Evolutionary conservation across 306 rosid genomes (phyloP), one percentile per base, ranked within the genome.

Genomic region (Herpetospermum pedunculosum): DNA sequence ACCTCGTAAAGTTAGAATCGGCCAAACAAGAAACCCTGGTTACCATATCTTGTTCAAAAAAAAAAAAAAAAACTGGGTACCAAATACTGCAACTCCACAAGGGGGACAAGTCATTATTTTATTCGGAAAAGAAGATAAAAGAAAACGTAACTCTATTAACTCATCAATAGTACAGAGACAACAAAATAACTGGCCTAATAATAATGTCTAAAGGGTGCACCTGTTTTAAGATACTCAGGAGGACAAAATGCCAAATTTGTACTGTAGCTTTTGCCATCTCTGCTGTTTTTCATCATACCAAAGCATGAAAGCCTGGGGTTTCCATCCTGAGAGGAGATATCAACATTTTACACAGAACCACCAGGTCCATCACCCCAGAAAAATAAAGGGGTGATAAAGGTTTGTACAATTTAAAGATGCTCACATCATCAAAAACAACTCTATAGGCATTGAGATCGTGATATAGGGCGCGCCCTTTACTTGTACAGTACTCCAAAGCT

Each of bases 361-460:
- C 21, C 34, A 11, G 34, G n/a, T 19, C 21, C 12, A 1, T 38
- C 32, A 28, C 38, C 50, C 37, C 29, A 52, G 38, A 52, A 37
- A 54, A 52, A 55, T 53, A 19, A 68, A 18, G 37, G 28, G 37
- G 37, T 38, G 23, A 43, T 4, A 57, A 57, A 73, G 54, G 38
- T 11, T 44, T 10, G 32, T 53, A 53, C 29, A 53, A 79, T 70
- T 34, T 32, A 74, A 79, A 77, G 78, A 70, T 73, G 81, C 97
- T 86, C 81, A 94, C 98, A 74, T 86, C 94, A 80, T 94, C 98
- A 75, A 87, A 91, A 64, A 89, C 86, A 62, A 94, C 80, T 86
- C 98, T 81, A 83, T 94, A 94, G 62, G 98, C 96, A 81, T 94
- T 91, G 77, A 94, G 89, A 88, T 94, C 98, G 55, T 94, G 98